A percentile compares a stretch with the other conserved stretches of the same genome.
These are phyloP conservation scores for Avena eriantha DNA, from an alignment of 176 grass and related monocot species.

Conservation along the genomic window DNA sequence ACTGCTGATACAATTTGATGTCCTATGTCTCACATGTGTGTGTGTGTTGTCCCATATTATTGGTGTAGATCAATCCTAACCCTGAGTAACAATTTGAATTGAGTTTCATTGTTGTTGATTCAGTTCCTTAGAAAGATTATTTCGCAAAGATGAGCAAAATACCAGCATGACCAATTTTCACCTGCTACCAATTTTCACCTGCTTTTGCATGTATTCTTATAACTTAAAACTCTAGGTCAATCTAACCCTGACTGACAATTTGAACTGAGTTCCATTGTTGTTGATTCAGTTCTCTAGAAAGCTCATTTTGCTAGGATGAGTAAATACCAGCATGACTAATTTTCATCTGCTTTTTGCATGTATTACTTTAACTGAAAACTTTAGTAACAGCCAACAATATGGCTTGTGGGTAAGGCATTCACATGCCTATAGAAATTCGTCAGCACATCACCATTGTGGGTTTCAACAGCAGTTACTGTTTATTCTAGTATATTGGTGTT, in stretches of 20 bases:
- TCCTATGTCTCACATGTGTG: neutral
- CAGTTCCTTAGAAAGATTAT: neutral
- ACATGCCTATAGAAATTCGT: neutral
- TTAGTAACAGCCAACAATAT: neutral
- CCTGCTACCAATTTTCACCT: neutral
- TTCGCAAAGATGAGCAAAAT: conserved; percentile 9
- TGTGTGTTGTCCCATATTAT: neutral
- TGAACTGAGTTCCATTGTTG: neutral
- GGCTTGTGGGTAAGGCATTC: neutral
- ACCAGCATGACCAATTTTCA: neutral
- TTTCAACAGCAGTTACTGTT: conserved; percentile 17
- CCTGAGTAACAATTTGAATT: neutral
- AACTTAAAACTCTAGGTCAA: neutral
- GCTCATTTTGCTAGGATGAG: neutral
- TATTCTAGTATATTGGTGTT: conserved; percentile 34
- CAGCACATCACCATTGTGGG: neutral
- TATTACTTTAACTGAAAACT: conserved; percentile 25
- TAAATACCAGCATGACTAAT: neutral
- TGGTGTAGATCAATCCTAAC: neutral
- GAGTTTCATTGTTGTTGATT: conserved; percentile 9
- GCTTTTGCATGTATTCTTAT: conserved; percentile 10
- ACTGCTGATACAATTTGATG: neutral
- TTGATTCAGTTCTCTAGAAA: conserved; percentile 7
- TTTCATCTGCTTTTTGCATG: neutral
- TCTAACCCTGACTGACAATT: neutral